phyloP scores from a whole-genome alignment of 129 eudicot species.

The Flaveria linearis region DNA sequence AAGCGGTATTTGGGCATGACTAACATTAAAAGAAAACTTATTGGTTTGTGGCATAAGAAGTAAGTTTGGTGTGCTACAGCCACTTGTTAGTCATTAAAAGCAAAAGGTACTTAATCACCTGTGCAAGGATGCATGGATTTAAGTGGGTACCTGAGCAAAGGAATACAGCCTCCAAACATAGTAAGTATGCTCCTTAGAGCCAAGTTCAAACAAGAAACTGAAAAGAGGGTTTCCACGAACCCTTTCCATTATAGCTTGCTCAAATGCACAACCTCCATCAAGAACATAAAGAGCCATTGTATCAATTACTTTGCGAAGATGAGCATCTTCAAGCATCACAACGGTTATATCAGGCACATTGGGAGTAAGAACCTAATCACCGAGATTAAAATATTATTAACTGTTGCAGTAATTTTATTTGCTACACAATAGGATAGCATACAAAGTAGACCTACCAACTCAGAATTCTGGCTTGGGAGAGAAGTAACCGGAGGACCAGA shows the following conservation, averaged over 20 bases:
- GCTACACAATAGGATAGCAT: no score
- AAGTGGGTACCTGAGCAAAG: constrained; percentile 79
- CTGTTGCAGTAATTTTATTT: background rate
- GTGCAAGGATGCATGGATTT: background rate
- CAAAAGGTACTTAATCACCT: background rate
- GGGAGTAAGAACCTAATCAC: constrained; percentile 86
- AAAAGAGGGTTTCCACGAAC: constrained; percentile 95
- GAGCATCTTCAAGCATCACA: constrained; percentile 69
- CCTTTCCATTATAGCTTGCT: constrained; percentile 98
- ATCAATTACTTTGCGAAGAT: constrained; percentile 85
- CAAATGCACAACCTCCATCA: constrained; percentile 98
- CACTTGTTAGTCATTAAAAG: background rate
- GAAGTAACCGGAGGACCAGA: constrained; percentile 95
- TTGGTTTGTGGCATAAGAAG: background rate
- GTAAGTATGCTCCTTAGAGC: constrained; percentile 93
- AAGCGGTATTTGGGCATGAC: background rate
- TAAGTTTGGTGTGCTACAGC: background rate
- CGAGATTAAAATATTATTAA: constrained; percentile 27
- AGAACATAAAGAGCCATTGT: constrained; percentile 96
- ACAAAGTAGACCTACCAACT: constrained; percentile 58
- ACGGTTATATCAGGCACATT: constrained; percentile 93
- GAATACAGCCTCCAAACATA: constrained; percentile 98
- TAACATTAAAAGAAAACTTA: background rate
- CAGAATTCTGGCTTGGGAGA: constrained; percentile 85
- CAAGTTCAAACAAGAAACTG: constrained; percentile 87